These are phyloP conservation scores for Sutorius eximius DNA, from an alignment of 1,284 basidiomycete genomes.

Conservation along the genomic window DNA sequence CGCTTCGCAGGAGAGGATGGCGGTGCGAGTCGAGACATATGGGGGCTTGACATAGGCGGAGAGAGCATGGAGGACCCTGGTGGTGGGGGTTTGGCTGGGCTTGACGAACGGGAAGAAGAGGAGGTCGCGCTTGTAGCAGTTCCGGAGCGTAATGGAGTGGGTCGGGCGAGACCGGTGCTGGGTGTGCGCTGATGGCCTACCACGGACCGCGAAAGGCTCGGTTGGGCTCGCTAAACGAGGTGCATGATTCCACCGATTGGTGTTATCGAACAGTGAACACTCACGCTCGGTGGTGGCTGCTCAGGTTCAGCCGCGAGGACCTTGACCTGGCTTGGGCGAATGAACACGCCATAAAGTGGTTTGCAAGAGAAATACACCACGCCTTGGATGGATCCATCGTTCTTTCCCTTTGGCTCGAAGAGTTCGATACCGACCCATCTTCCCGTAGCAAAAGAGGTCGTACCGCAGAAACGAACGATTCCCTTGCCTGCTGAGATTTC, in stretches of 20 bases:
- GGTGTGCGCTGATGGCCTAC: conserved; percentile 42
- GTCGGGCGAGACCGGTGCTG: conserved; percentile 39
- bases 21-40: conserved; percentile 31
- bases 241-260: background rate
- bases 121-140: conserved; percentile 25
- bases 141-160: conserved; percentile 37
- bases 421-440: conserved; percentile 97
- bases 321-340: conserved; percentile 86
- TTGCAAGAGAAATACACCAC: conserved; percentile 84
- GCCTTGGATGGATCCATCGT: conserved; percentile 89
- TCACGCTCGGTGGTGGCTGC: conserved; percentile 32
- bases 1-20: conserved; percentile 45
- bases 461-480: conserved; percentile 83
- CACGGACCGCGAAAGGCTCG: conserved; percentile 24
- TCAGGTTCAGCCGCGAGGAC: conserved; percentile 49
- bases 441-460: conserved; percentile 83
- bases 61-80: conserved; percentile 20
- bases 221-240: conserved; percentile 19
- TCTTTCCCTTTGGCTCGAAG: conserved; percentile 84
- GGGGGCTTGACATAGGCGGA: conserved; percentile 25
- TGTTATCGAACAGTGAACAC: conserved; percentile 5
- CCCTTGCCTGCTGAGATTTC: conserved; percentile 80
- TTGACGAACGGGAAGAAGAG: conserved; percentile 42
- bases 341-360: conserved; percentile 84
- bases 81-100: conserved; percentile 39